Base-by-base conservation (phyloP, 306 rosid genomes). In the Prinsepia uniflora region DNA sequence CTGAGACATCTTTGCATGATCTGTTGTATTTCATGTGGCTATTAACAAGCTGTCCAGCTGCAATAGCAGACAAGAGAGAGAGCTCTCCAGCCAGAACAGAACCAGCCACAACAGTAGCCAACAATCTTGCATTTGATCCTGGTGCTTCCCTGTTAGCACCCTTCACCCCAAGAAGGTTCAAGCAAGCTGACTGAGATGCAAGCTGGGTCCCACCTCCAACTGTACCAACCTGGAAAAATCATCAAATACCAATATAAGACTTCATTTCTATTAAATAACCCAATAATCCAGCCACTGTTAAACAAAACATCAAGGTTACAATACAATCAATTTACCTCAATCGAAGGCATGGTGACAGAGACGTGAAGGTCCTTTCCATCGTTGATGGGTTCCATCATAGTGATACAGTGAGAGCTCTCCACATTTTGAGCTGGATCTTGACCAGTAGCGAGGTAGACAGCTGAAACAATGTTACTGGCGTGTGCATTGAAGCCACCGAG, bases 171-270 rank as follows among this genome's bases (percentile, higher is more conserved):
- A 94, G 92, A 57, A 90, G 72, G 76, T 90, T 94, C 56, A 94
- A 81, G 75, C 98, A 94, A 0, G 98, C 98, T 7, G 98, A 84
- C 43, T 94, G 98, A 4, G 98, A 90, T 12, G 97, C 94, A 0
- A 94, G 88, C 48, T 94, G 96, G n/a, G 98, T 94, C 6, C 98
- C 98, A 46, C 98, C 98, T 72, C 98, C 98, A 19, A 94, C 95
- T 0, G 98, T 94, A 5, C 98, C 98, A 41, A 94, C 98, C 97
- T 89, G 81, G 61, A 24, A 63, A 19, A 65, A 44, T 15, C 22
- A 48, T 11, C 56, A 72, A 41, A 63, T 14, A 54, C 10, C 71
- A 46, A 34, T 10, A n/a, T 73, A 44, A 71, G 63, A 43, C 10
- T 10, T 15, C 20, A 56, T 24, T 1, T 44, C 13, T 20, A 39